Percentiles rank a stretch among this genome's conserved stretches.
Conservation (phyloP, 495 filamentous ascomycete genomes). For the Tetracladium setigerum region DNA sequence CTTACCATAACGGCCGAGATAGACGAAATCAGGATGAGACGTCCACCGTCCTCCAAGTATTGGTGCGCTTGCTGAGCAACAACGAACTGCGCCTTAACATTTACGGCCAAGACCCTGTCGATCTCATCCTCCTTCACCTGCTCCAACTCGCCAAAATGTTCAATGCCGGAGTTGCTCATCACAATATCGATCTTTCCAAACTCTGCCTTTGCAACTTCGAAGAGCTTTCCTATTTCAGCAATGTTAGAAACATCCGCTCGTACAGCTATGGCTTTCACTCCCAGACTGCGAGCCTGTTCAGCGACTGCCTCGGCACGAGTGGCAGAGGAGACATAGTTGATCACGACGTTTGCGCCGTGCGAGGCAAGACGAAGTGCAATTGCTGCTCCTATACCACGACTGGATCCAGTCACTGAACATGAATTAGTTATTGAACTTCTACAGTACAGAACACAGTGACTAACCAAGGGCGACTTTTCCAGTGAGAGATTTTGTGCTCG, state of each 20-base stretch:
- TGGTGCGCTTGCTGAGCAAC: conserved; percentile 71
- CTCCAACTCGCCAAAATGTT: conserved; percentile 53
- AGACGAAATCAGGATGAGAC: conserved; percentile 55
- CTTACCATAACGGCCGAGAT: conserved; percentile 42
- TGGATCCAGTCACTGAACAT: conserved; percentile 67
- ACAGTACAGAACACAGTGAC: too few species aligned
- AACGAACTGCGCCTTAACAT: conserved; percentile 76
- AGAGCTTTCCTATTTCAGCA: conserved; percentile 54
- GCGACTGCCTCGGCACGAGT: conserved; percentile 57
- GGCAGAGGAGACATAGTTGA: conserved; percentile 68
- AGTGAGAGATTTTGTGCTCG: too few species aligned
- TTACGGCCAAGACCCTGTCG: conserved; percentile 69
- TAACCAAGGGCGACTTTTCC: too few species aligned
- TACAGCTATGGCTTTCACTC: conserved; percentile 57
- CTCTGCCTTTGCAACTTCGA: conserved; percentile 52
- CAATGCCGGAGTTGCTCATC: conserved; percentile 60
- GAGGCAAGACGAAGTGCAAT: conserved; percentile 71
- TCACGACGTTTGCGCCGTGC: conserved; percentile 61
- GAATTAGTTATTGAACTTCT: too few species aligned
- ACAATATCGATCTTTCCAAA: conserved; percentile 74
- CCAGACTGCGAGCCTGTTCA: conserved; percentile 45
- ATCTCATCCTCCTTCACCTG: conserved; percentile 70
- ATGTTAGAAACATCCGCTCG: conserved; percentile 68
- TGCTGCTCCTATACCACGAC: conserved; percentile 66
- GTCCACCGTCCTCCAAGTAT: conserved; percentile 57